phyloP scores from a whole-genome alignment of 257 asterid species.

The Eustoma russellianum region DNA sequence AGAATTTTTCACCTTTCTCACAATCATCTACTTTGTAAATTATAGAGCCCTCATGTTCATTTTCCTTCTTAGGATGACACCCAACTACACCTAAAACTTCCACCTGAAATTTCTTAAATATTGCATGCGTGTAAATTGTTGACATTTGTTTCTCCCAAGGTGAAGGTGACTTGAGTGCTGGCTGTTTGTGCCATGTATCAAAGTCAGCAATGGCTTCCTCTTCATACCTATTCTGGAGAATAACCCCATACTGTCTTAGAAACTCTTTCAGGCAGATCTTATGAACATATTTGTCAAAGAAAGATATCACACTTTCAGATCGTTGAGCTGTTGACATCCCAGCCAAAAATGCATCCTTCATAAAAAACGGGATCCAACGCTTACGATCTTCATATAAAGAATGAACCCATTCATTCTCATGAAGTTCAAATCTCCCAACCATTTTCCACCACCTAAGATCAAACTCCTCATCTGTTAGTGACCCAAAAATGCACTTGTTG shows the following conservation, averaged over 20 bases:
- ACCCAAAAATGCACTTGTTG: constrained; percentile 78
- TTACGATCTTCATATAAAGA: constrained; percentile 69
- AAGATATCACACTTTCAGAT: constrained; percentile 65
- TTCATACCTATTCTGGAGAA: constrained; percentile 72
- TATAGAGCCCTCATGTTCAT: constrained; percentile 40
- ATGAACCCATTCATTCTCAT: constrained; percentile 88
- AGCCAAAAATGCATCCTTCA: constrained; percentile 68
- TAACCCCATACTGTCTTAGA: constrained; percentile 70
- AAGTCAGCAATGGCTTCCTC: constrained; percentile 96
- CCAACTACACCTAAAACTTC: constrained; percentile 98
- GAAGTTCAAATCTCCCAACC: constrained; percentile 82
- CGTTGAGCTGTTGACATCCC: constrained; percentile 78
- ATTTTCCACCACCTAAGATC: constrained; percentile 99
- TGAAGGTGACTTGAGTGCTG: constrained; percentile 93
- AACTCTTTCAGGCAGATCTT: constrained; percentile 79
- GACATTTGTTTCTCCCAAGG: constrained; percentile 99
- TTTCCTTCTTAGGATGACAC: constrained; percentile 86
- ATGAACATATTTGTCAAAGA: constrained; percentile 81
- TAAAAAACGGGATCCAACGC: constrained; percentile 75
- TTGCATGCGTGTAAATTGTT: constrained; percentile 71
- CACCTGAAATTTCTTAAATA: constrained; percentile 78
- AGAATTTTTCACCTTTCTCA: constrained; percentile 69
- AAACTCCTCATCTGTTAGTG: constrained; percentile 74
- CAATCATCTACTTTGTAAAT: constrained; percentile 78
- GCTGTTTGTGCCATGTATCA: constrained; percentile 94